phyloP scores from a whole-genome alignment of 345 rosid species.

The Aurinia saxatilis region DNA sequence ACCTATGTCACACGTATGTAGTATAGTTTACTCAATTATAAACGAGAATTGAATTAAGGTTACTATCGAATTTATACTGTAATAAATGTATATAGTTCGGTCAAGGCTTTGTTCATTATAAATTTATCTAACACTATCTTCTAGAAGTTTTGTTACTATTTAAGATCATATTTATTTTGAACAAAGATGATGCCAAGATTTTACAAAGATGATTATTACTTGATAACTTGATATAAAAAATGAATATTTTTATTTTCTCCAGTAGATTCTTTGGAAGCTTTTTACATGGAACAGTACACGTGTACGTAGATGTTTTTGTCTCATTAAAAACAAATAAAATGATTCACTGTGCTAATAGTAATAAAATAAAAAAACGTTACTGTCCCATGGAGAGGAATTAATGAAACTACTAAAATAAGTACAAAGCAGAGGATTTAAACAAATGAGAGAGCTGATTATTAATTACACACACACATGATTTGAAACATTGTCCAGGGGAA shows the following conservation, averaged over 20 bases:
- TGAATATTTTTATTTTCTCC: background rate
- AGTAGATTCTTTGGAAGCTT: background rate
- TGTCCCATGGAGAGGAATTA: background rate
- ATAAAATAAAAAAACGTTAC: background rate
- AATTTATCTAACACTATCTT: too few species aligned
- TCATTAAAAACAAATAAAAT: background rate
- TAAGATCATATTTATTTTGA: background rate
- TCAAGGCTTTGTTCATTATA: background rate
- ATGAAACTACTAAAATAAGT: slow-evolving; percentile 7
- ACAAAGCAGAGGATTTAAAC: slow-evolving; percentile 9
- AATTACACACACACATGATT: background rate
- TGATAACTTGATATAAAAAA: background rate
- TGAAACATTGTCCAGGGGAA: slow-evolving; percentile 29
- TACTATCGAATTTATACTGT: background rate
- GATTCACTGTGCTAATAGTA: background rate
- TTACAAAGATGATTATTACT: background rate
- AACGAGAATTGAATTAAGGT: background rate
- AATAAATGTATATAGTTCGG: slow-evolving; percentile 2
- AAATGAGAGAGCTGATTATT: slow-evolving; percentile 9
- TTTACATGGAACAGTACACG: slow-evolving; percentile 5
- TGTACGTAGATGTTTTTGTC: background rate
- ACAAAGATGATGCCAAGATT: background rate
- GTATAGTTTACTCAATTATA: background rate
- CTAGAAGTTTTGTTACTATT: background rate
- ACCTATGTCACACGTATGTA: background rate